phyloP scores from a whole-genome alignment of 1,284 basidiomycete species.

The Boletus calvinii region DNA sequence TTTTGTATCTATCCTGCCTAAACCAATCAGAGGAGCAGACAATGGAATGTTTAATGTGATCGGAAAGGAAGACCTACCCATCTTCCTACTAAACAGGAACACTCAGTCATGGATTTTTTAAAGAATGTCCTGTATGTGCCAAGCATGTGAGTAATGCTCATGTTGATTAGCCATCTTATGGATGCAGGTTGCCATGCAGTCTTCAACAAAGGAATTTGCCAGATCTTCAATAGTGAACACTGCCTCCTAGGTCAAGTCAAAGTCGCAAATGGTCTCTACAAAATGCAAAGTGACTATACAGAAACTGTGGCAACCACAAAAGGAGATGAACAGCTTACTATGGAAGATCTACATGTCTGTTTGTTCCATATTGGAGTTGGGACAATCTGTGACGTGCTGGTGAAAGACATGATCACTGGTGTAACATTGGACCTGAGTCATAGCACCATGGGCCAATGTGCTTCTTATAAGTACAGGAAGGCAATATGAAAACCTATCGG shows the following conservation, averaged over 20 bases:
- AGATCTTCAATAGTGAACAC: background rate
- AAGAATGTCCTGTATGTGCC: slow-evolving; percentile 37
- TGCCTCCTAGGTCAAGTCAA: background rate
- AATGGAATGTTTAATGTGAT: slow-evolving; percentile 35
- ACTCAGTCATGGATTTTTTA: slow-evolving; percentile 29
- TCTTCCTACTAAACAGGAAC: slow-evolving; percentile 38
- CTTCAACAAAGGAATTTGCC: background rate
- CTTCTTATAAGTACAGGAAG: background rate
- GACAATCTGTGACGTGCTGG: background rate
- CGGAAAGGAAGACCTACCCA: slow-evolving; percentile 35
- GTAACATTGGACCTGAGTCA: background rate
- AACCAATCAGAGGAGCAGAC: slow-evolving; percentile 19
- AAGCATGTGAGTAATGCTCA: slow-evolving; percentile 33
- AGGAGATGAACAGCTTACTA: background rate
- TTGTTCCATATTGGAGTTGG: slow-evolving; percentile 1
- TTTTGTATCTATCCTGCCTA: slow-evolving; percentile 30
- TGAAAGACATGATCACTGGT: background rate
- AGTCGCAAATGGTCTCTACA: background rate
- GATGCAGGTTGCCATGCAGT: background rate
- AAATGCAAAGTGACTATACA: background rate
- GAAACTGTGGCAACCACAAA: background rate
- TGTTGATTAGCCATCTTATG: slow-evolving; percentile 36
- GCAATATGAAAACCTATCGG: background rate
- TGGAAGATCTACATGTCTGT: slow-evolving; percentile 5
- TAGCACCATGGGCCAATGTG: background rate